phyloP scores from a whole-genome alignment of 257 asterid genomes.

The Jasminum sambac region DNA sequence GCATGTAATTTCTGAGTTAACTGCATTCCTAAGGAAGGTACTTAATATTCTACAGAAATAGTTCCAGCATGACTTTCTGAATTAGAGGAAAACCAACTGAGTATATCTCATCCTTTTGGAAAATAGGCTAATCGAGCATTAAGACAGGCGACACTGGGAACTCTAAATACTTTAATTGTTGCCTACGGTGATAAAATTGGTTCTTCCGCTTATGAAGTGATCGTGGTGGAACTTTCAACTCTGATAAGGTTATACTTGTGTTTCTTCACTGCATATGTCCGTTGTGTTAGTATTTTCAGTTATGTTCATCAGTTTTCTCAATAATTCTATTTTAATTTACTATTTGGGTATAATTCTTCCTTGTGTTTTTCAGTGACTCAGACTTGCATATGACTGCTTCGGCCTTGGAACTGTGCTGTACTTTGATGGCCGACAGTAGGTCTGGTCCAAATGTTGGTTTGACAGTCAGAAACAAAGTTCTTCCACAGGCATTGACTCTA shows the following conservation, averaged over 20 bases:
- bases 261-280: slow-evolving; percentile 6
- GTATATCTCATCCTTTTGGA: slow-evolving; percentile 28
- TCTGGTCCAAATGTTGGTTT: slow-evolving; percentile 85
- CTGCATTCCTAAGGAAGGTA: slow-evolving; percentile 94
- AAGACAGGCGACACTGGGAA: slow-evolving; percentile 94
- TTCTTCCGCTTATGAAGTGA: slow-evolving; percentile 89
- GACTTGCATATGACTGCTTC: slow-evolving; percentile 98
- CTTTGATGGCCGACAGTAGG: slow-evolving; percentile 94
- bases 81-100: slow-evolving; percentile 12
- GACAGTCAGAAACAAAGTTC: slow-evolving; percentile 92
- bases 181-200: slow-evolving; percentile 94
- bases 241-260: slow-evolving; percentile 72
- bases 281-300: slow-evolving; percentile 2
- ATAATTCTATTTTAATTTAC: slow-evolving; percentile 4
- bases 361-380: slow-evolving; percentile 66
- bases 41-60: slow-evolving; percentile 7
- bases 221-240: slow-evolving; percentile 88
- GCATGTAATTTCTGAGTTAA: slow-evolving; percentile 89
- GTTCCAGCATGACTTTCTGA: slow-evolving; percentile 4
- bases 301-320: slow-evolving; percentile 16
- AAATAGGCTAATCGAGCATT: slow-evolving; percentile 92
- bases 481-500: slow-evolving; percentile 87
- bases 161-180: slow-evolving; percentile 82
- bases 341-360: background rate
- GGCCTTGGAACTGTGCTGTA: slow-evolving; percentile 90